Evolutionary conservation across 305 asterid genomes (phyloP).

Genomic region (Stenogyne calaminthoides): DNA sequence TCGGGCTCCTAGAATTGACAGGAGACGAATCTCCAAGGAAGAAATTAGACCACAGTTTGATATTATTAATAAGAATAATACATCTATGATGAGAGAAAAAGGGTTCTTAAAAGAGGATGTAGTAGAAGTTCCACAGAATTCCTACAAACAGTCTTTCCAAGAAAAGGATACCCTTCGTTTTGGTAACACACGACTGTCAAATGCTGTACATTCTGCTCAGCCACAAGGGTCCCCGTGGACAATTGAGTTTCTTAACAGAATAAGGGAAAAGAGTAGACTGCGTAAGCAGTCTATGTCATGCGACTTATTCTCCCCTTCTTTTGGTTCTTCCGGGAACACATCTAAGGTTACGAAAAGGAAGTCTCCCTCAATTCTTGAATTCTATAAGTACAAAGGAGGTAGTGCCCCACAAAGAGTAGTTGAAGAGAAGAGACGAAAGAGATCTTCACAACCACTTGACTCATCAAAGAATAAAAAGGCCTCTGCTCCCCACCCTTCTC

Average conservation of each 20-base stretch:
- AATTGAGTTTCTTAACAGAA: conserved; percentile 83
- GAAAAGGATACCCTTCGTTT: conserved; percentile 40
- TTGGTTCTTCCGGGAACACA: conserved; percentile 46
- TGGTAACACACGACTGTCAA: conserved; percentile 69
- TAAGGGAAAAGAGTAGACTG: conserved; percentile 82
- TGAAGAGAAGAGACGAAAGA: conserved; percentile 57
- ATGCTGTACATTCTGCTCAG: conserved; percentile 67
- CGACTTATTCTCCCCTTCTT: conserved; percentile 57
- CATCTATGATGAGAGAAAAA: conserved; percentile 36
- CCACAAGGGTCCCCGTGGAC: conserved; percentile 91
- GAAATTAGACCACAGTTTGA: conserved; percentile 41
- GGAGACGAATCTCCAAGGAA: conserved; percentile 41
- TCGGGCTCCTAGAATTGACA: conserved; percentile 44
- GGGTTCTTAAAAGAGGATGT: conserved; percentile 43
- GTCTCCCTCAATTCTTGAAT: conserved; percentile 87
- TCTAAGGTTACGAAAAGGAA: conserved; percentile 62
- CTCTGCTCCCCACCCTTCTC: conserved; percentile 44
- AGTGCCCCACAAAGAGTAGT: conserved; percentile 47
- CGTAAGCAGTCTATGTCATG: conserved; percentile 60
- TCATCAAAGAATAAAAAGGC: conserved; percentile 51
- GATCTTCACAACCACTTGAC: conserved; percentile 45
- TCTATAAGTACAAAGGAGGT: conserved; percentile 71
- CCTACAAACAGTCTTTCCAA: conserved; percentile 38
- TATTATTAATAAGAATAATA: conserved; percentile 35
- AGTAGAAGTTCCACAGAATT: conserved; percentile 35